A percentile compares a stretch with the other conserved stretches of the same genome.
These are phyloP conservation scores for Leptomonas pyrrhocoris DNA, from an alignment of 208 protist species.

Conservation along the genomic window DNA sequence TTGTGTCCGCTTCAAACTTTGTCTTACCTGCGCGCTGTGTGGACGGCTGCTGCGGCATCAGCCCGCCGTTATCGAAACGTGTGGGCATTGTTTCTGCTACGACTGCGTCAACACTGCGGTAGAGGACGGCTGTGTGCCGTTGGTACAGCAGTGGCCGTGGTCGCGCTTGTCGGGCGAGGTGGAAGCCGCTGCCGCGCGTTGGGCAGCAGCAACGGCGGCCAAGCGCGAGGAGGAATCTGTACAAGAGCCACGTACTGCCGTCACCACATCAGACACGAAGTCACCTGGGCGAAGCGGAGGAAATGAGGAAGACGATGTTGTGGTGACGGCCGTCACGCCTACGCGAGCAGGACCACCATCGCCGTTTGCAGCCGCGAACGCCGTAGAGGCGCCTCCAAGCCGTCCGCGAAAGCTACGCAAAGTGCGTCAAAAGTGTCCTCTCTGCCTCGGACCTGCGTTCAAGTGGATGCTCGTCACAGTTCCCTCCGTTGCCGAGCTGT, in stretches of 20 bases:
- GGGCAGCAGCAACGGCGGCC: conserved; percentile 6
- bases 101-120: conserved; percentile 69
- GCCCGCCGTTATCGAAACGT: conserved; percentile 60
- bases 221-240: neutral
- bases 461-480: conserved; percentile 71
- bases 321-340: conserved; percentile 10
- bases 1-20: conserved; percentile 38
- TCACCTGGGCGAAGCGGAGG: neutral
- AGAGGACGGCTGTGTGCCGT: conserved; percentile 53
- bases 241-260: neutral
- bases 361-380: neutral
- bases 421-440: conserved; percentile 49
- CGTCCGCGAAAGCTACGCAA: conserved; percentile 24
- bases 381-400: neutral
- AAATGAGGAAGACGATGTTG: neutral
- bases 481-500: conserved; percentile 52
- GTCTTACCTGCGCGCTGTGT: conserved; percentile 65
- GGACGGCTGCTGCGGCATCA: conserved; percentile 38
- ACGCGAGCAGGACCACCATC: neutral
- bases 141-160: conserved; percentile 45
- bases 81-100: conserved; percentile 81
- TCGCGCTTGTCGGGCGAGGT: conserved; percentile 9
- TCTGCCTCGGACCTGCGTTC: conserved; percentile 66
- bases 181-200: conserved; percentile 11
- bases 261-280: neutral